Percentiles rank a stretch among this genome's conserved stretches.
Conservation (phyloP, 371 early-diverging fungal genomes). For the Chytridiales sp. region DNA sequence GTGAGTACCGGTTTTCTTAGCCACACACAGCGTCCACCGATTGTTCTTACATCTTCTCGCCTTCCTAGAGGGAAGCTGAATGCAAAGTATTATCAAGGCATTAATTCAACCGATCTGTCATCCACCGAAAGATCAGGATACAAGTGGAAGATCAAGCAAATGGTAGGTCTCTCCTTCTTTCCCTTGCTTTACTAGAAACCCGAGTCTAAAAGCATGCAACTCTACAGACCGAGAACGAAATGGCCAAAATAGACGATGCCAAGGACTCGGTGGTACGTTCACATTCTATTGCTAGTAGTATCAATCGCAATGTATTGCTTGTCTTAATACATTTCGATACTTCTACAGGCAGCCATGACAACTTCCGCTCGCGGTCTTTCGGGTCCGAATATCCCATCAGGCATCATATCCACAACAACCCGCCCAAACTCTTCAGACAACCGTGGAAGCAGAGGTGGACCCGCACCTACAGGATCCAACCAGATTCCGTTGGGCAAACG, state of each 20-base stretch:
- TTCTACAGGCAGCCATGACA: too few relatives aligned
- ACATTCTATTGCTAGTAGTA: too few relatives aligned
- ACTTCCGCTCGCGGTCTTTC: not conserved
- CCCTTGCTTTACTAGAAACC: constrained; percentile 4
- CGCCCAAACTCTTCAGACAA: constrained; percentile 9
- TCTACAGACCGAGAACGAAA: constrained; percentile 41
- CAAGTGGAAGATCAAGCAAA: constrained; percentile 74
- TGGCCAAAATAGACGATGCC: constrained; percentile 52
- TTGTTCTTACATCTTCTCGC: not conserved
- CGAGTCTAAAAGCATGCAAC: not conserved
- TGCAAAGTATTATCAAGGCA: constrained; percentile 45
- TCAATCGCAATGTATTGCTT: too few relatives aligned
- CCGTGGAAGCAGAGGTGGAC: constrained; percentile 2
- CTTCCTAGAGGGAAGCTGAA: constrained; percentile 11
- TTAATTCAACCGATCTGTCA: constrained; percentile 62
- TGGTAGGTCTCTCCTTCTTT: constrained; percentile 28
- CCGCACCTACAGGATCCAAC: not conserved
- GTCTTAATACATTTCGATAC: too few relatives aligned
- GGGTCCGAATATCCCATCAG: not conserved
- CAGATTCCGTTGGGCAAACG: not conserved
- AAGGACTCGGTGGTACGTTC: constrained; percentile 60
- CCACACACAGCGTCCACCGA: too few relatives aligned
- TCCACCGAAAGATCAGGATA: constrained; percentile 66
- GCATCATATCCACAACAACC: too few relatives aligned
- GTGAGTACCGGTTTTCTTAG: constrained; percentile 2